These are phyloP conservation scores for Leucoagaricus sp. DNA, from an alignment of 1,284 basidiomycete species.

Conservation along the genomic window DNA sequence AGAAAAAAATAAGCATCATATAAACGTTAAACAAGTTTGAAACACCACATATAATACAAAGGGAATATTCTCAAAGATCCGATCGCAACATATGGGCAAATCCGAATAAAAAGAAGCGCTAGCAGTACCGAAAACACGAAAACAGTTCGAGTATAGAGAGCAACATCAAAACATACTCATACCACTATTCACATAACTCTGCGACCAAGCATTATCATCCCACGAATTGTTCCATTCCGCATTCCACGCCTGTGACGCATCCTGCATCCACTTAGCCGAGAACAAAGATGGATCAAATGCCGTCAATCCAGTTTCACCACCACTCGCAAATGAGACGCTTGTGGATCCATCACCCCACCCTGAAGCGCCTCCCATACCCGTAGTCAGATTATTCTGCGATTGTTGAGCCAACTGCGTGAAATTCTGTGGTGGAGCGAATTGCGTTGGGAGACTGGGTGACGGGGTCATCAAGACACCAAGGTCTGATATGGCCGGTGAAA, in stretches of 20 bases:
- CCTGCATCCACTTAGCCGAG: slow-evolving; percentile 10
- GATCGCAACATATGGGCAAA: too few relatives aligned
- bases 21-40: too few relatives aligned
- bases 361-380: not conserved
- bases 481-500: not conserved
- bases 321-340: not conserved
- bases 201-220: slow-evolving; percentile 11
- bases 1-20: too few relatives aligned
- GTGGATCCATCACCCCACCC: not conserved
- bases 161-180: slow-evolving; percentile 7
- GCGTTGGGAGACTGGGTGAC: not conserved
- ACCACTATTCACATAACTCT: slow-evolving; percentile 10
- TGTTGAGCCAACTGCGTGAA: not conserved
- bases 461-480: not conserved
- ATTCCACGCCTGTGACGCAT: slow-evolving; percentile 14
- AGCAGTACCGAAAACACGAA: not conserved
- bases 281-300: slow-evolving; percentile 15
- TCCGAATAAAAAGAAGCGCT: not conserved
- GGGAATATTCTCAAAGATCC: too few relatives aligned
- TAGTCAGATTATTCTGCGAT: not conserved
- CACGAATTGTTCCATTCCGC: slow-evolving; percentile 14
- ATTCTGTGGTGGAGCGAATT: slow-evolving; percentile 1
- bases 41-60: too few relatives aligned
- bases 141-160: not conserved
- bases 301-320: not conserved